Conservation (phyloP, 1,284 basidiomycete genomes). For the Retiboletus flavoniger region DNA sequence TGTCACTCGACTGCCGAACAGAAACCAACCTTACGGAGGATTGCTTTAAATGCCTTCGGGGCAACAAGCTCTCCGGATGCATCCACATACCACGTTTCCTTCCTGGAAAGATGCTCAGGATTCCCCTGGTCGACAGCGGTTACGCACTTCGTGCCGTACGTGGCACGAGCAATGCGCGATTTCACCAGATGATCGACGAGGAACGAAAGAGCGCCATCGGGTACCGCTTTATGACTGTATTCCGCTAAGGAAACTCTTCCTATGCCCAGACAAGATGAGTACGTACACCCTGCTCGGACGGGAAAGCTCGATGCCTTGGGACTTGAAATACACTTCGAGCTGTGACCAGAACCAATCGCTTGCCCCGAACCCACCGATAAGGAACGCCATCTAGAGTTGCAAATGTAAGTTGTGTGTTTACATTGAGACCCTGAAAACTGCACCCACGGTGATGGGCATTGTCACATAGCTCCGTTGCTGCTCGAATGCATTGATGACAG, state of each 20-base stretch:
- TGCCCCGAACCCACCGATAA: conserved; percentile 38
- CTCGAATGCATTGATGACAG: conserved; percentile 35
- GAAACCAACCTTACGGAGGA: conserved; percentile 8
- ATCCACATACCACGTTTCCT: conserved; percentile 3
- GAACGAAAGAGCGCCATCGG: conserved; percentile 20
- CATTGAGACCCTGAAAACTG: neutral
- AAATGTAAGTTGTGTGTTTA: neutral
- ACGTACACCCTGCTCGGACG: conserved; percentile 15
- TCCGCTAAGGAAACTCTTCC: conserved; percentile 4
- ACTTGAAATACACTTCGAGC: conserved; percentile 17
- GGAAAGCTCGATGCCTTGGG: conserved; percentile 10
- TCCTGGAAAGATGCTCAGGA: conserved; percentile 10
- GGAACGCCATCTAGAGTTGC: conserved; percentile 32
- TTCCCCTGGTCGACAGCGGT: neutral
- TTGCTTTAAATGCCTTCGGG: conserved; percentile 7
- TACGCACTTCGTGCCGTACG: conserved; percentile 6
- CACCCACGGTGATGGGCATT: conserved; percentile 23
- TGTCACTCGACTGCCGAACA: neutral
- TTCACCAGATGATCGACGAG: conserved; percentile 17
- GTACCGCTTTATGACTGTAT: conserved; percentile 18
- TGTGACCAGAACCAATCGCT: conserved; percentile 20
- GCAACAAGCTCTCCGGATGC: conserved; percentile 1
- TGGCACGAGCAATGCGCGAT: conserved; percentile 17
- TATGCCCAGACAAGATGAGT: neutral
- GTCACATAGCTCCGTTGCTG: conserved; percentile 28